Base-by-base conservation (phyloP, 441 rosid species). In the Geranium incanum region DNA sequence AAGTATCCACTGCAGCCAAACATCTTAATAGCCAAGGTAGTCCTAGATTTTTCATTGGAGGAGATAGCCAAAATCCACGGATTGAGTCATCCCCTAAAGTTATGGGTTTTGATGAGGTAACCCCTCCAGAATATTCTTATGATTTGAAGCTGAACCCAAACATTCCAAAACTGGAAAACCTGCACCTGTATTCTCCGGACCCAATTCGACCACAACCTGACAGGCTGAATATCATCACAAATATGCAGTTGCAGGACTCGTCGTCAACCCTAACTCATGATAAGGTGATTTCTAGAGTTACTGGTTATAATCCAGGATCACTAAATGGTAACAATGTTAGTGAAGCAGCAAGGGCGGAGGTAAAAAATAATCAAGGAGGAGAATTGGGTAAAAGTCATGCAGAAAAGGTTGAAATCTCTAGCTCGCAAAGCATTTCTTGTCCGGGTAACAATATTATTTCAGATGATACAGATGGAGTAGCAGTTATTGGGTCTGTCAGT, bases 1-100 rank as follows among this genome's bases (percentile, higher is more conserved):
- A 87, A 69, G 71, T 78, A 57, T 81, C 89, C 18, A 64, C 76
- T 68, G 72, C 86, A 45, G 79, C 88, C 45, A 71, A 81, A 70
- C 93, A 78, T 67, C 70, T 82, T 63, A 91, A 87, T 73, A 90
- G 86, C 72, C 70, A 87, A 18, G 80, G 75, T 71, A 89, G 80
- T 73, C 83, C 85, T 64, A 75, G 72, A 70, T 73, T 74, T 76
- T 74, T 83, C 70, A 63, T 71, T 69, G 89, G 86, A 68, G 72
- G 76, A 70, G 94, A 89, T 75, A 81, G 68, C 84, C 93, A 84
- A 78, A 82, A 76, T 66, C 71, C 83, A 72, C 78, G 85, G 82
- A 71, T 74, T 1, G 90, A 87, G 43, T 75, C 87, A 41, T 81
- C 86, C 1, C 88, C 83, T 70, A 86, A 84, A 67, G 68, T 77